Percentiles rank a stretch among this genome's conserved stretches.
These are phyloP conservation scores for Colletotrichum camelliae DNA, from an alignment of 2,329 filamentous ascomycete genomes.

Conservation along the genomic window DNA sequence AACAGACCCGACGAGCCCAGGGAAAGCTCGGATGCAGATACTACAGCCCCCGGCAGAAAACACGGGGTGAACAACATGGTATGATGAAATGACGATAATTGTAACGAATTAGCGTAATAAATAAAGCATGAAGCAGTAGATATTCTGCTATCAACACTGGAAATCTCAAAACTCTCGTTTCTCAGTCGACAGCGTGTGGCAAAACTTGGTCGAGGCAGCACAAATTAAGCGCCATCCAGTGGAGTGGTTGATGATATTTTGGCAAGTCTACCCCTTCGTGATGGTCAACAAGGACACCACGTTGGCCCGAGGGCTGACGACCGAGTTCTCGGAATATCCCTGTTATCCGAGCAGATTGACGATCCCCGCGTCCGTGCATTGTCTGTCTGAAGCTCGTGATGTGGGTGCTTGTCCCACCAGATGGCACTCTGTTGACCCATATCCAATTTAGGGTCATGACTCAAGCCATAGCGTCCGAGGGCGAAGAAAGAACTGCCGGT, in stretches of 20 bases:
- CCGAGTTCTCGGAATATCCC: background rate
- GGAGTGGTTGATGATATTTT: background rate
- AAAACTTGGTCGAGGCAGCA: background rate
- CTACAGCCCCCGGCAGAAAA: background rate
- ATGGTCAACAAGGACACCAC: background rate
- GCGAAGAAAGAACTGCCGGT: background rate
- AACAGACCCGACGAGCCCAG: background rate
- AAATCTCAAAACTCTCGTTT: background rate
- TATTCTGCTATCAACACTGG: background rate
- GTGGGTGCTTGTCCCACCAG: background rate
- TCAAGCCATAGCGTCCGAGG: background rate
- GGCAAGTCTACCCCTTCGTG: background rate
- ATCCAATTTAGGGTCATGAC: background rate
- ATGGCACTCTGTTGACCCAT: background rate
- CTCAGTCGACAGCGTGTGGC: background rate
- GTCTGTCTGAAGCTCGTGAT: background rate
- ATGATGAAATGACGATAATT: background rate
- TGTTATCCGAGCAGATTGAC: background rate
- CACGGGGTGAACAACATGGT: conserved; percentile 1
- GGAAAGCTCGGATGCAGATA: background rate
- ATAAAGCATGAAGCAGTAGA: background rate
- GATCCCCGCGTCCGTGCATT: background rate
- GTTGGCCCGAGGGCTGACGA: background rate
- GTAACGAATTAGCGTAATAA: background rate
- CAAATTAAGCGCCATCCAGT: background rate